Percentiles rank a stretch among this genome's conserved stretches.
Evolutionary conservation across 208 protist genomes (phyloP).

Genomic region (Leishmania aethiopica): DNA sequence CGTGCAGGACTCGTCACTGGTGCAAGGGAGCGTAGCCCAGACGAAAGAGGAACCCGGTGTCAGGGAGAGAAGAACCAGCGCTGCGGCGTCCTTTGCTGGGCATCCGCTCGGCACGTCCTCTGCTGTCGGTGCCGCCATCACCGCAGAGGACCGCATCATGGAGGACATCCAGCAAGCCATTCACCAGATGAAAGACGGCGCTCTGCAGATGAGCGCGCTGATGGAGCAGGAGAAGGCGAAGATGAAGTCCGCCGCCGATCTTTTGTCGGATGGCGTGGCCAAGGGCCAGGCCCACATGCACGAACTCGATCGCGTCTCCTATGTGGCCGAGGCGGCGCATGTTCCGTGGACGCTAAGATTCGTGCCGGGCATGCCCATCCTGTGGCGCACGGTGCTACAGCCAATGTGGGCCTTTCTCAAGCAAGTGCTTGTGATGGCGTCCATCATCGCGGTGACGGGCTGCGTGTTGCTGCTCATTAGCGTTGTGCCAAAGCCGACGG

Average conservation of each 20-base stretch:
- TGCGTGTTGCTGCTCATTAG: slow-evolving; percentile 52
- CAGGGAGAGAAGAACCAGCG: neutral
- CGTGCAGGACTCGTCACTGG: neutral
- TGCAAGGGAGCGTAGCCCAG: neutral
- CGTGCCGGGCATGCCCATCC: slow-evolving; percentile 47
- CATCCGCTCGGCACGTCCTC: neutral
- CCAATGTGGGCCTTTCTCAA: slow-evolving; percentile 65
- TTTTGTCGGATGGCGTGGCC: slow-evolving; percentile 54
- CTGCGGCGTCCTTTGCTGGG: neutral
- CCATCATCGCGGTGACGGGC: slow-evolving; percentile 43
- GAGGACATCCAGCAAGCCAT: slow-evolving; percentile 56
- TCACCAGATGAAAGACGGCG: slow-evolving; percentile 61
- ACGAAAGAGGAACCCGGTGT: neutral
- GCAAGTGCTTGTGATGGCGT: slow-evolving; percentile 47
- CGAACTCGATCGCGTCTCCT: slow-evolving; percentile 36
- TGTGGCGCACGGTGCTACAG: slow-evolving; percentile 55
- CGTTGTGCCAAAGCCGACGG: slow-evolving; percentile 37
- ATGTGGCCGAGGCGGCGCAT: slow-evolving; percentile 4
- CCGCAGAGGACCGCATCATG: slow-evolving; percentile 48
- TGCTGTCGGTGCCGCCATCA: neutral
- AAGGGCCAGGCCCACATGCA: slow-evolving; percentile 34
- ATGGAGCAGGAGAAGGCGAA: slow-evolving; percentile 53
- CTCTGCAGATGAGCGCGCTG: slow-evolving; percentile 56
- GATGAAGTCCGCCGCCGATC: slow-evolving; percentile 39
- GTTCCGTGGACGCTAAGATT: slow-evolving; percentile 30